Percentiles rank a stretch among this genome's conserved stretches.
Conservation (phyloP, 306 rosid genomes). For the Echinosophora koreensis region DNA sequence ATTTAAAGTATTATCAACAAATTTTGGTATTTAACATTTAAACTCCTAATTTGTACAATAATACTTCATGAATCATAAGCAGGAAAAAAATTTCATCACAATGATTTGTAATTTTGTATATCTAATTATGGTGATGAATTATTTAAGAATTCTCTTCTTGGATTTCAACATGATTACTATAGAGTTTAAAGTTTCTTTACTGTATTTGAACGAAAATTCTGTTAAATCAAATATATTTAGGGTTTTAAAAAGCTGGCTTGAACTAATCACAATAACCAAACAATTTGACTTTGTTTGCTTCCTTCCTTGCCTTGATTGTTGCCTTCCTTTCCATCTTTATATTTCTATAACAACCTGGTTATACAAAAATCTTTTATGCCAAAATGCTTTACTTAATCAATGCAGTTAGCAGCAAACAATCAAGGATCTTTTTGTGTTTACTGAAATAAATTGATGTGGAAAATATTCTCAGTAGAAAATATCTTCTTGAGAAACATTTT, state of each 20-base stretch:
- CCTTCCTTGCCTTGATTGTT: neutral
- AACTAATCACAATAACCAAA: neutral
- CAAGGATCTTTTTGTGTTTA: neutral
- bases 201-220: neutral
- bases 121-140: neutral
- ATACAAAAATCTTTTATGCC: neutral
- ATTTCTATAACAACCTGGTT: conserved; percentile 4
- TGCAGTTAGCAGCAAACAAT: conserved; percentile 1
- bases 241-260: no score
- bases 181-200: neutral
- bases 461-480: conserved; percentile 12
- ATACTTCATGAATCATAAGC: neutral
- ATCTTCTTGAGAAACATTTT: conserved; percentile 12
- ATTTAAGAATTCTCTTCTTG: neutral
- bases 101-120: neutral
- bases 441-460: neutral
- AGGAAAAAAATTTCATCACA: neutral
- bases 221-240: no score
- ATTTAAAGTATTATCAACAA: neutral
- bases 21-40: neutral
- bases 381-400: conserved; percentile 17
- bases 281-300: conserved; percentile 3
- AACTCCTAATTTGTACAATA: neutral
- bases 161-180: neutral
- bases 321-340: conserved; percentile 9